phyloP scores from a whole-genome alignment of 495 filamentous ascomycete species.

The Aspergillus asperescens region DNA sequence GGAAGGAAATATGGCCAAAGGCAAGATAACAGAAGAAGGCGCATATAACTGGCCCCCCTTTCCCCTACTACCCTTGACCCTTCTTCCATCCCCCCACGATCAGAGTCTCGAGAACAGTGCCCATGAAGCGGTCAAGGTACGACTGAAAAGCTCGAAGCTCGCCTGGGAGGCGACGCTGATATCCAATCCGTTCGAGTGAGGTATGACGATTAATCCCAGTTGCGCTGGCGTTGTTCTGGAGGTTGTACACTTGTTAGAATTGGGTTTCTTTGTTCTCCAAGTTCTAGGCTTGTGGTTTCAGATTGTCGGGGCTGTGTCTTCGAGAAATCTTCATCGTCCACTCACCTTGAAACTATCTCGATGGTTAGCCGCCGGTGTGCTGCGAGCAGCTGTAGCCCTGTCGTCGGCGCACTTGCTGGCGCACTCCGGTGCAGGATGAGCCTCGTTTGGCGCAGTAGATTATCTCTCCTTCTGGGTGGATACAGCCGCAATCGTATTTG shows the following conservation, averaged over 20 bases:
- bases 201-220: too few species aligned
- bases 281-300: neutral
- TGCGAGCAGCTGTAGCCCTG: conserved; percentile 36
- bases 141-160: neutral
- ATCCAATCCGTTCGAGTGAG: too few species aligned
- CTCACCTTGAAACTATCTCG: neutral
- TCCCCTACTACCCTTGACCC: neutral
- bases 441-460: conserved; percentile 37
- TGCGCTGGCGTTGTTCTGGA: neutral
- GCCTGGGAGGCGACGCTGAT: too few species aligned
- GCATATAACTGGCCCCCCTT: neutral
- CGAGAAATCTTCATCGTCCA: neutral
- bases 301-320: neutral
- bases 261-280: neutral
- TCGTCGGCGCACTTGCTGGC: conserved; percentile 32
- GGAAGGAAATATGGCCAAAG: too few species aligned
- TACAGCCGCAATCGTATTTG: conserved; percentile 42
- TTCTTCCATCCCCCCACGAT: neutral
- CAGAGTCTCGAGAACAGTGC: neutral
- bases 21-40: neutral
- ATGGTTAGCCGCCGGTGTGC: conserved; percentile 32
- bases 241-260: neutral
- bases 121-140: conserved; percentile 6
- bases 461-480: conserved; percentile 30
- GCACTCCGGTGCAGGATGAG: conserved; percentile 33